Conservation (phyloP, 2,329 filamentous ascomycete species). For the Colletotrichum sojae region DNA sequence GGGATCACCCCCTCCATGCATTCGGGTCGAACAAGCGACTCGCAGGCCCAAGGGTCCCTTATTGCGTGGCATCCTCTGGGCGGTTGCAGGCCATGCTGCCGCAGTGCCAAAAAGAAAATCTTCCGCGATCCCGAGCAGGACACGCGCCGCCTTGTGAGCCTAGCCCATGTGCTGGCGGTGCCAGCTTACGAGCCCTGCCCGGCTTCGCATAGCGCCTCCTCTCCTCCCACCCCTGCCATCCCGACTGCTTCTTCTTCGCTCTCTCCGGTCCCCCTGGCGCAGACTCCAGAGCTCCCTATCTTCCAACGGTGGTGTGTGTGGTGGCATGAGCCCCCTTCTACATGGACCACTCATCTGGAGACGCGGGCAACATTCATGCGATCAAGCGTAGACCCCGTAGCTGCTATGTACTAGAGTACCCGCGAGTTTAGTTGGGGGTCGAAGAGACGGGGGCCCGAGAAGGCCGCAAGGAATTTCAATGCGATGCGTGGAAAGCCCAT, state of each 20-base stretch:
- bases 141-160: conserved; percentile 18
- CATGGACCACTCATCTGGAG: conserved; percentile 8
- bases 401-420: not conserved
- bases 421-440: no score
- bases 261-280: no score
- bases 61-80: conserved; percentile 39
- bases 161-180: conserved; percentile 12
- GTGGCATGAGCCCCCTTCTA: conserved; percentile 8
- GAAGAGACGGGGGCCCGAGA: not conserved
- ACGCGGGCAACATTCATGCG: conserved; percentile 18
- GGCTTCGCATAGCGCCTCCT: not conserved
- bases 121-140: conserved; percentile 29
- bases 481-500: not conserved
- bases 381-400: conserved; percentile 21
- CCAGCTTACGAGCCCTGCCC: conserved; percentile 1
- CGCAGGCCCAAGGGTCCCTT: conserved; percentile 34
- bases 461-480: conserved; percentile 28
- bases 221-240: conserved; percentile 2
- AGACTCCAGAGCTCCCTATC: not conserved
- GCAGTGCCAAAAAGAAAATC: conserved; percentile 21
- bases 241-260: not conserved
- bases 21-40: conserved; percentile 35
- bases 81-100: conserved; percentile 10
- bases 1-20: conserved; percentile 27
- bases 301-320: not conserved